A percentile compares a stretch with the other conserved stretches of the same genome.
Conservation (phyloP, 768 basidiomycete species). For the Macrolepiota dolichaula region DNA sequence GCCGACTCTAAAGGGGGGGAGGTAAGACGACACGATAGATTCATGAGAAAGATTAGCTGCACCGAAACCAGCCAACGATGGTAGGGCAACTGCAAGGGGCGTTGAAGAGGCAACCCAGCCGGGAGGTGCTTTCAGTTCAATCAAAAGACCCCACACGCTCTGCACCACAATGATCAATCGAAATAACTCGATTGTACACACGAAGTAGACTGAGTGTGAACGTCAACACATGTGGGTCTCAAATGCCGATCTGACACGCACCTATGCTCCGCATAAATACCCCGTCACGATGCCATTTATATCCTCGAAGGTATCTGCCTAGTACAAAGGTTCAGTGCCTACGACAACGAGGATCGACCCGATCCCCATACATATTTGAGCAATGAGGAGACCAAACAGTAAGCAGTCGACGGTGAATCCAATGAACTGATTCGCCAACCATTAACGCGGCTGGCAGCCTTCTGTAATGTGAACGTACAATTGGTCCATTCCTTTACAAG, state of each 20-base stretch:
- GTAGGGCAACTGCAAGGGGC: not conserved
- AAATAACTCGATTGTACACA: not conserved
- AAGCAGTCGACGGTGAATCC: not conserved
- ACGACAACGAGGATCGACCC: not conserved
- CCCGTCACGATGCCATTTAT: not conserved
- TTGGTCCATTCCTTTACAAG: not conserved
- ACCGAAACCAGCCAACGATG: slow-evolving; percentile 4
- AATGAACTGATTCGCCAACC: not conserved
- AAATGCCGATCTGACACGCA: not conserved
- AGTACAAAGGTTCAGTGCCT: not conserved
- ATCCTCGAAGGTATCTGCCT: slow-evolving; percentile 1
- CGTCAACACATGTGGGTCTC: no score
- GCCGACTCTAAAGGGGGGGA: not conserved
- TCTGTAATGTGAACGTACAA: not conserved
- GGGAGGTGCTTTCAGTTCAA: not conserved
- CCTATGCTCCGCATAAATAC: not conserved
- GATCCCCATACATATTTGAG: not conserved
- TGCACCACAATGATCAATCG: not conserved
- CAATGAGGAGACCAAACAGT: not conserved
- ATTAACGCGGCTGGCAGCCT: no score
- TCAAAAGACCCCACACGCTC: not conserved
- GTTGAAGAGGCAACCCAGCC: not conserved
- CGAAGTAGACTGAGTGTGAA: not conserved
- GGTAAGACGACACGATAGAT: not conserved
- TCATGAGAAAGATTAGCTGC: no score